These are phyloP conservation scores for Tetracladium setigerum DNA, from an alignment of 495 filamentous ascomycete genomes.

Conservation along the genomic window DNA sequence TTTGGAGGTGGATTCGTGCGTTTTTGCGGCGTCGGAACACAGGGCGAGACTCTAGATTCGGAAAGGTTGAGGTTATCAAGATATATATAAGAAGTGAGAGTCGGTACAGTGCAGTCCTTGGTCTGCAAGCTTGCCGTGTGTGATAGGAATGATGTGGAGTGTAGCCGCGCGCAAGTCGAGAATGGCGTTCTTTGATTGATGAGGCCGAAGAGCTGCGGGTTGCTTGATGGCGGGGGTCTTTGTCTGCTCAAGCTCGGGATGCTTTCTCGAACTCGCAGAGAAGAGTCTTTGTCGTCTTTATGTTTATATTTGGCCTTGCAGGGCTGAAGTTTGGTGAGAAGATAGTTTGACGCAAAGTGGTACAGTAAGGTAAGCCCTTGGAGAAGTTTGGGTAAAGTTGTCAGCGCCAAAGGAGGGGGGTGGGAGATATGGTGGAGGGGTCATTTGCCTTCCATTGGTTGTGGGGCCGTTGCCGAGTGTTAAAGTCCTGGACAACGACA, in stretches of 20 bases:
- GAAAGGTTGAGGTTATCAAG: not conserved
- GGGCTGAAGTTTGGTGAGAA: too few relatives aligned
- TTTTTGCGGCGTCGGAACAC: not conserved
- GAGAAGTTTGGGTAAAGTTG: not conserved
- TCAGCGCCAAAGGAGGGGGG: not conserved
- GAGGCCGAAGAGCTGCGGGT: too few relatives aligned
- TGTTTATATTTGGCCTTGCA: too few relatives aligned
- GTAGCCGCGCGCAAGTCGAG: not conserved
- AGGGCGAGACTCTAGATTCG: not conserved
- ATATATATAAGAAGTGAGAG: not conserved
- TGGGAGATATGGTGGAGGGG: not conserved
- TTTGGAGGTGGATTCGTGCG: not conserved
- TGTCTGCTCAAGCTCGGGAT: too few relatives aligned
- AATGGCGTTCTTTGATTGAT: not conserved
- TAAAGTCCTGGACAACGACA: not conserved
- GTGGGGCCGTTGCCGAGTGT: not conserved
- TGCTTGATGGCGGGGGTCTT: not conserved
- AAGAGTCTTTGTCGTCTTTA: too few relatives aligned
- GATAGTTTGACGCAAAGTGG: not conserved
- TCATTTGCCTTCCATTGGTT: not conserved
- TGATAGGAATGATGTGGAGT: not conserved
- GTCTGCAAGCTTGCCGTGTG: too few relatives aligned
- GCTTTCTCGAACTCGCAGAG: too few relatives aligned
- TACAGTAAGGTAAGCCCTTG: not conserved
- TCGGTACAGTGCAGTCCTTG: too few relatives aligned